phyloP scores from a whole-genome alignment of 345 rosid species.

The Citropsis articulata region DNA sequence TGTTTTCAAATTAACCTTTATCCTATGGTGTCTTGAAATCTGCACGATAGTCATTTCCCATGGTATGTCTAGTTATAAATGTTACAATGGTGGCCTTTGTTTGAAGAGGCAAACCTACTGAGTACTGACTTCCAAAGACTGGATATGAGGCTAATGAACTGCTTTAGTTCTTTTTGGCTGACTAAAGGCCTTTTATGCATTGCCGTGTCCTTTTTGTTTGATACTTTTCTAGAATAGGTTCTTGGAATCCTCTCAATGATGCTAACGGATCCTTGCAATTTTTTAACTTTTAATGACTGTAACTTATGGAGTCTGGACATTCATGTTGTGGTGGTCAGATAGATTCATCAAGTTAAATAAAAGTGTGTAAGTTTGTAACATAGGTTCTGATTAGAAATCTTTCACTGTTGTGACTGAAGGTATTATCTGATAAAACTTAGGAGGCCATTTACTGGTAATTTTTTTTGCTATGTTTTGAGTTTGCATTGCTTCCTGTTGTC shows the following conservation, averaged over 20 bases:
- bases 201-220: background rate
- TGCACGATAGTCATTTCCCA: background rate
- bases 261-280: background rate
- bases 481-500: background rate
- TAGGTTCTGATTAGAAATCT: background rate
- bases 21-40: background rate
- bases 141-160: background rate
- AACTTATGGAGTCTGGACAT: background rate
- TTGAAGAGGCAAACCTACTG: background rate
- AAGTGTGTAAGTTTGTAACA: background rate
- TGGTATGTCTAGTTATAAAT: background rate
- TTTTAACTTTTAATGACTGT: background rate
- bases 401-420: background rate
- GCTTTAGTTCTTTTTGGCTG: slow-evolving; percentile 4
- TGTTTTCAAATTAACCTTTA: background rate
- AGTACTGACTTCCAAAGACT: too few relatives aligned
- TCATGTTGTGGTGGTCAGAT: background rate
- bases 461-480: background rate
- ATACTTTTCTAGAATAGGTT: background rate
- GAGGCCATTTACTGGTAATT: background rate
- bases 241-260: background rate
- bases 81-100: background rate
- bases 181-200: background rate
- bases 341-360: background rate
- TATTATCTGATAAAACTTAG: background rate